Base-by-base conservation (phyloP, 306 rosid genomes). In the Cucurbita moschata region DNA sequence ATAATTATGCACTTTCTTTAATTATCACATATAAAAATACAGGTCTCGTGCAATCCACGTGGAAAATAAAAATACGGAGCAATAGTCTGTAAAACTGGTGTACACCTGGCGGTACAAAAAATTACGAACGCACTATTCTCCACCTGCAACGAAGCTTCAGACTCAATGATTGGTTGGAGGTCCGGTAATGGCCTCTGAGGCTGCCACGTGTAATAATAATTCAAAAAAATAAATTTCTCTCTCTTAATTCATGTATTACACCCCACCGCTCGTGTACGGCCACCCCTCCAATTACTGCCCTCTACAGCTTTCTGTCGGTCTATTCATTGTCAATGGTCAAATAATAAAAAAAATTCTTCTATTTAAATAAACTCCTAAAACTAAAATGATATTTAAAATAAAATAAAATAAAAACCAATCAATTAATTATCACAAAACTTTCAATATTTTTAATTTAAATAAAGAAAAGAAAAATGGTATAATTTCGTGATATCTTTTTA, bases 251-350 rank as follows among this genome's bases (percentile, higher is more conserved):
- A 47, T 42, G 18, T 7, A 47, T 43, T 54, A 44, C 51, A 44
- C 54, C 54, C 54, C 72, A 64, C 72, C 72, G 35, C 72, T 8
- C n/a, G 39, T 69, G 73, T 69, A 69, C 73, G 73, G 44, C 43
- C 58, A 18, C 58, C 43, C 73, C 11, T 3, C 72, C 39, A 19
- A 42, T 46, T 67, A 68, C 73, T 66, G 18, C 55, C 55, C 6
- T 21, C 51, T 67, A 46, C 73, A 23, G 26, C 26, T 19, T 19
- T 19, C 19, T 19, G 19, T 19, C 23, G 23, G 23, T 21, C 23
- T 21, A 21, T 21, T 21, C 23, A 26, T 26, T 26, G 26, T 26
- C 26, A 26, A 26, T 26, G 26, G 23, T 21, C 23, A 21, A 21
- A 21, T 1, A 21, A 21, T 21, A 21, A 21, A 21, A 21, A 1